Base-by-base conservation (phyloP, 1,284 basidiomycete genomes). In the Wolfiporia cocos region DNA sequence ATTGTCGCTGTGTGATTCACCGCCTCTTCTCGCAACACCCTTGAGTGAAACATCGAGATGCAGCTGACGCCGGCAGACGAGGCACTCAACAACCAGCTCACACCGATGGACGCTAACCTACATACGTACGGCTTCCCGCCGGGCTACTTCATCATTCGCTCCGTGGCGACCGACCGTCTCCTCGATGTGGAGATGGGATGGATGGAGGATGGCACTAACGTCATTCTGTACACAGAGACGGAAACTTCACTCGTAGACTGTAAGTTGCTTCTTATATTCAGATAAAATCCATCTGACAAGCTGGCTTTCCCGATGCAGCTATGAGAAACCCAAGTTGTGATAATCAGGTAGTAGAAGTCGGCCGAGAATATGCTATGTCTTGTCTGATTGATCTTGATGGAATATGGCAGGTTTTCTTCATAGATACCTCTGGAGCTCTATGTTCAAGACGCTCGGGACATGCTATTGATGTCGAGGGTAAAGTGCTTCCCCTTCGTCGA, bases 361-460 rank as follows among this genome's bases (percentile, higher is more conserved):
- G 46, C 18, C 7, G 15, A 6, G n/a, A 6, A 20, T 20, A 14
- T 32, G 10, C 5, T 29, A 4, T 5, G 14, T 9, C 18, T 5
- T 11, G 20, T 5, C 30, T 34, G 14, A 10, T 7, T 4, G 19
- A 17, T 30, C 23, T 19, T 14, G 17, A 38, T 5, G 48, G 32
- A 17, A 12, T 41, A 40, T 23, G 37, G 28, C 34, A 84, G 84
- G 81, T 90, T 17, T 89, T 88, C 63, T 90, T 85, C 65, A 74
- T 89, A 39, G 87, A 90, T 58, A 73, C 74, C 4, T 73, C 76
- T 10, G 86, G 87, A 15, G 77, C 76, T 10, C 61, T 90, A 31
- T 89, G 84, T 56, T 86, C 84, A 5, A 73, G 81, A 49, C 73
- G 75, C 7, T 76, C 85, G n/a, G 86, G 86, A 1, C 86, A 89